Conservation (phyloP, 2,329 filamentous ascomycete species). For the Pseudogymnoascus sp. region DNA sequence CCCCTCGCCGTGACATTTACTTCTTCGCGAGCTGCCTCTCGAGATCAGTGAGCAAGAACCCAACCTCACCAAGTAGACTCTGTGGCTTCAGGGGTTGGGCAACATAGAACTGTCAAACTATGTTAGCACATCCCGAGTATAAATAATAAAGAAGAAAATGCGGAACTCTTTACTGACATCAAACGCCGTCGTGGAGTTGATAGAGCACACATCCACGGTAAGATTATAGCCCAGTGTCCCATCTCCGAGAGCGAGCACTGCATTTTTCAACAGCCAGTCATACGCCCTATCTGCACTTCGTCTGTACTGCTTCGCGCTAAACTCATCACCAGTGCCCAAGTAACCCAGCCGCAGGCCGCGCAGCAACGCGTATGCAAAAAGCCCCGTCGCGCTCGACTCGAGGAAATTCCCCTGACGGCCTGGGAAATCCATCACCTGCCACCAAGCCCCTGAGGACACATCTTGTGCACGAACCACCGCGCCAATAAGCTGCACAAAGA, state of each 20-base stretch:
- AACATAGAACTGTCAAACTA: neutral
- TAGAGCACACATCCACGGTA: conserved; percentile 9
- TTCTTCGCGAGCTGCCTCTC: conserved; percentile 1
- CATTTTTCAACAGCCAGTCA: conserved; percentile 16
- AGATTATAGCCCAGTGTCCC: conserved; percentile 8
- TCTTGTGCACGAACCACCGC: neutral
- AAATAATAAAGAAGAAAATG: neutral
- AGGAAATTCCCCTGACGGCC: conserved; percentile 29
- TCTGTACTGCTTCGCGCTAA: neutral
- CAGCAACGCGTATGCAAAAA: conserved; percentile 32
- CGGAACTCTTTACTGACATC: neutral
- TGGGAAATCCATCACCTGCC: conserved; percentile 26
- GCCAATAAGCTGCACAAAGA: neutral
- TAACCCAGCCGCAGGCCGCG: conserved; percentile 31
- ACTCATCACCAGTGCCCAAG: conserved; percentile 16
- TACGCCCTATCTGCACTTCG: conserved; percentile 16
- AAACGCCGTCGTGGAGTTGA: conserved; percentile 7
- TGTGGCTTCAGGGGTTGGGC: conserved; percentile 9
- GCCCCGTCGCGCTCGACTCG: conserved; percentile 30
- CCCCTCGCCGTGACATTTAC: neutral
- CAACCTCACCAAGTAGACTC: conserved; percentile 9
- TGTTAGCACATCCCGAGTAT: neutral
- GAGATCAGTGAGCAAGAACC: conserved; percentile 9
- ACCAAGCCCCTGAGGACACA: conserved; percentile 30
- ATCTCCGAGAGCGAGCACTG: neutral